Evolutionary conservation across 495 filamentous ascomycete species (phyloP), one percentile per base, ranked within the genome.

Genomic region (Tetracladium setigerum): DNA sequence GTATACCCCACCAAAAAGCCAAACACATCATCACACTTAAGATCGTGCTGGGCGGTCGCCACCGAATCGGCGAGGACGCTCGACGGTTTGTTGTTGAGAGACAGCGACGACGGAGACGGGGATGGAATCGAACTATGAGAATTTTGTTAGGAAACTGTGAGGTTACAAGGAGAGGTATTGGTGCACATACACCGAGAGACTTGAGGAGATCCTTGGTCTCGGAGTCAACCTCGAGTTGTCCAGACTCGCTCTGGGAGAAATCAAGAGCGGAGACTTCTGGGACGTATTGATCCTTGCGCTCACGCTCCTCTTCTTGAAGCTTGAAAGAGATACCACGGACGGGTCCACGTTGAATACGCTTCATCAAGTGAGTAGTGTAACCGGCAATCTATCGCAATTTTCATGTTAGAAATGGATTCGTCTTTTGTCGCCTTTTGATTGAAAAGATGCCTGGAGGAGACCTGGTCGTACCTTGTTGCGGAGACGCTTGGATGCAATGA

Each of bases 251-350:
- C 76, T 91, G 86, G 60, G 83, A 83, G 76, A 95, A 92, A 78
- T 97, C 94, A 66, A 98, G 86, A 61, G 94, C 92, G 35, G 94
- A 97, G 60, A 98, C 76, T 74, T 98, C 92, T 57, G 94, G 94
- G 53, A 98, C 92, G 76, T 95, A 98, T 81, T 98, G 94, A 79
- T 98, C 92, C 85, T 98, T 98, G 65, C 92, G 83, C 78, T 98
- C 92, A 77, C 92, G 85, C 80, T 97, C 92, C 77, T 97, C 92
- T 77, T 98, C 92, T 78, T 98, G 92, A 44, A 98, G 84, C 82
- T 97, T 98, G 88, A 98, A 98, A 69, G 94, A 97, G 74, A 98
- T 98, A 80, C 92, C 92, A 62, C 92, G 92, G 71, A 98, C 92
- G 54, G 92, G 92, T 38, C 92, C 92, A 69, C 92, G 89, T 76